Base-by-base conservation (phyloP, 2,329 filamentous ascomycete species). In the Ophiobolus disseminans region DNA sequence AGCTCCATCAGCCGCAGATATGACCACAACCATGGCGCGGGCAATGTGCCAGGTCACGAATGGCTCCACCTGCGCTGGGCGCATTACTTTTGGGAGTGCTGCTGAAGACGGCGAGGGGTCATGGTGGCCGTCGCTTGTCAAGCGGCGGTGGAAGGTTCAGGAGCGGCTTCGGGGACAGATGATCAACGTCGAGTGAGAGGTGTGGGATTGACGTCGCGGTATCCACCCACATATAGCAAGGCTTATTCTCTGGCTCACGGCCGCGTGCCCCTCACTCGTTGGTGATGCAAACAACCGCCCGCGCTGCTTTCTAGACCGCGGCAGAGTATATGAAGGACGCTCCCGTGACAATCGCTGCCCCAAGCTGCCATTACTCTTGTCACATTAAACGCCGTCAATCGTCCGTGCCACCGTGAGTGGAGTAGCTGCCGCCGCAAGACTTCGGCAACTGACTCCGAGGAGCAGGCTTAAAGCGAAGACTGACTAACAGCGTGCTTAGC, bases 161-260 rank as follows among this genome's bases (percentile, higher is more conserved):
- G 32, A 36, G 35, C 40, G 31, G 43, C 23, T 20, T 45, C 30
- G 30, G 40, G 47, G 32, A 55, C 40, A 53, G 49, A 50, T 50
- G 57, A 62, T 61, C 55, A 51, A 57, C 47, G 54, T 53, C 53
- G 50, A 55, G 35, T 50, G 40, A 61, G 41, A 54, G 45, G 57
- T 60, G 58, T 54, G 55, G n/a, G 50, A 57, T 68, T 68, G 65
- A 69, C 63, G 61, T 68, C 64, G 60, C 54, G 46, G 59, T 48
- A 56, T 56, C 65, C 65, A 65, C 62, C 48, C 52, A 43, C 51
- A 45, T 56, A 54, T 58, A 49, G 46, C 53, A 45, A 60, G 57
- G 47, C 42, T 42, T 52, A 44, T 50, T 50, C 50, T 47, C 44
- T 54, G 57, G 40, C 53, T 50, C 48, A 23, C 46, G 32, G 20